Conservation (phyloP, 306 rosid species). For the Sechiopsis laciniata region DNA sequence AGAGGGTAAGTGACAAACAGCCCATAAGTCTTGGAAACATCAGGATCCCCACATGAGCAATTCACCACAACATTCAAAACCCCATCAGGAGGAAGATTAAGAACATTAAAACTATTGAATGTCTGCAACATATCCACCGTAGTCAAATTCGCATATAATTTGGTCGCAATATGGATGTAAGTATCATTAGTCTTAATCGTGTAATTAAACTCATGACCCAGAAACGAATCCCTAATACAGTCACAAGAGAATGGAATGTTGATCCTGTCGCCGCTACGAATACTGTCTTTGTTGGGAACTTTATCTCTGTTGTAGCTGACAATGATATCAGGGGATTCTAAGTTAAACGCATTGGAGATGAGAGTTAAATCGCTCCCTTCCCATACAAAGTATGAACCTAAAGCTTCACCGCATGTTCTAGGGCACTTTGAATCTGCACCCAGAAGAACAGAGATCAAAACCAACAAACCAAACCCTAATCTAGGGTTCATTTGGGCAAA, state of each 20-base stretch:
- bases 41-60: slow-evolving; percentile 59
- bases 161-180: slow-evolving; percentile 36
- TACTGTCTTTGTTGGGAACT: slow-evolving; percentile 12
- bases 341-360: slow-evolving; percentile 17
- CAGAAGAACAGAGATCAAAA: slow-evolving; percentile 22
- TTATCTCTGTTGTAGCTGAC: slow-evolving; percentile 29
- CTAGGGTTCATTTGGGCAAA: slow-evolving; percentile 39
- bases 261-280: not conserved
- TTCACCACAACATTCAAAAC: slow-evolving; percentile 45
- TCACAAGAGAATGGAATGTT: slow-evolving; percentile 54
- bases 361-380: not conserved
- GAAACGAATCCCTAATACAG: slow-evolving; percentile 42
- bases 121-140: slow-evolving; percentile 35
- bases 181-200: slow-evolving; percentile 26
- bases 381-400: slow-evolving; percentile 46
- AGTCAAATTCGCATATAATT: slow-evolving; percentile 42
- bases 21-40: slow-evolving; percentile 49
- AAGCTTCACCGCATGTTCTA: slow-evolving; percentile 48
- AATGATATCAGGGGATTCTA: slow-evolving; percentile 15
- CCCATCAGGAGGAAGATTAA: slow-evolving; percentile 26
- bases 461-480: slow-evolving; percentile 26
- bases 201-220: slow-evolving; percentile 55
- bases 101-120: slow-evolving; percentile 34
- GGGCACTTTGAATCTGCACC: slow-evolving; percentile 46
- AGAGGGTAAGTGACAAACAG: slow-evolving; percentile 68